Evolutionary conservation across 768 basidiomycete species (phyloP).

Genomic region (Mycena belliarum): DNA sequence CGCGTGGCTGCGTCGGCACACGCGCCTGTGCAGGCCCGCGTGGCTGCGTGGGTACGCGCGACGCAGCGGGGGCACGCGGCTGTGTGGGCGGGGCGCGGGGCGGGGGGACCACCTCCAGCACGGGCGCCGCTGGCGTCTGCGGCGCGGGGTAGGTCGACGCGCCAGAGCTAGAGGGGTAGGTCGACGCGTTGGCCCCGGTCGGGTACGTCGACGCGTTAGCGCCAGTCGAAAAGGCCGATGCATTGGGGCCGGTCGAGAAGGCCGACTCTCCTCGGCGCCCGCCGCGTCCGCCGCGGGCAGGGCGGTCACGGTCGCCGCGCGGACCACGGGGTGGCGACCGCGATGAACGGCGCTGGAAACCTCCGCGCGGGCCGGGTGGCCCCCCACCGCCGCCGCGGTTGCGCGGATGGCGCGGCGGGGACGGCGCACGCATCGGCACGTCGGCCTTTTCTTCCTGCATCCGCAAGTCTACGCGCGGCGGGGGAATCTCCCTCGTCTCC

Average conservation of each 20-base stretch:
- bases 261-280: neutral
- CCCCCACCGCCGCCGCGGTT: slow-evolving; percentile 25
- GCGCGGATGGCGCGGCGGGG: slow-evolving; percentile 21
- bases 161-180: neutral
- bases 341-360: slow-evolving; percentile 24
- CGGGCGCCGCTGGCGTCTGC: slow-evolving; percentile 9
- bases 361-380: slow-evolving; percentile 7
- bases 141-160: slow-evolving; percentile 13
- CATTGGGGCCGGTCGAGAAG: too few species aligned
- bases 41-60: too few species aligned
- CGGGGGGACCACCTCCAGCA: neutral
- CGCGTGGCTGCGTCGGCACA: too few species aligned
- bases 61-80: too few species aligned
- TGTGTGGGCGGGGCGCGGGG: neutral
- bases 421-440: neutral
- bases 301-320: slow-evolving; percentile 18
- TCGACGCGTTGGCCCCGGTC: neutral
- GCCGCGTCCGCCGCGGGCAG: slow-evolving; percentile 8
- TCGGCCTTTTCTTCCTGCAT: neutral
- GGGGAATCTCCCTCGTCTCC: neutral
- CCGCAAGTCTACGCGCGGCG: neutral
- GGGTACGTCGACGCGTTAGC: neutral
- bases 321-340: slow-evolving; percentile 46
- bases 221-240: neutral
- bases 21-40: too few species aligned